These are phyloP conservation scores for Talaromyces sp. DNA, from an alignment of 2,329 filamentous ascomycete genomes.

Conservation along the genomic window DNA sequence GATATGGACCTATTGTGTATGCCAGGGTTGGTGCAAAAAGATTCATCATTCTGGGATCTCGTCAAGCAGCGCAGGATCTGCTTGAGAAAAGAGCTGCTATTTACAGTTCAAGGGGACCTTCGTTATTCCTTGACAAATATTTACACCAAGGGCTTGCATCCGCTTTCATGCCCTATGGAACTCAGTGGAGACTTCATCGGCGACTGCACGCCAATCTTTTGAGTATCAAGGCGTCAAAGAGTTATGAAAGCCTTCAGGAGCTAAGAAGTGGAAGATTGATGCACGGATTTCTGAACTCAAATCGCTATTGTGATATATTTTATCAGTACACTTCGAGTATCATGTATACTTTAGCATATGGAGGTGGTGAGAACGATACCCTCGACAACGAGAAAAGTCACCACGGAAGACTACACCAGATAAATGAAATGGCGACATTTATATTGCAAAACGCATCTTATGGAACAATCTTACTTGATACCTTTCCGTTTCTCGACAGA, in stretches of 20 bases:
- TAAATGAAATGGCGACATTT: slow-evolving; percentile 8
- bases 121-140: slow-evolving; percentile 15
- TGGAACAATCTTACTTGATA: neutral
- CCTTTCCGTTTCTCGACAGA: neutral
- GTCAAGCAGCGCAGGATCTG: slow-evolving; percentile 16
- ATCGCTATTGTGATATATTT: slow-evolving; percentile 16
- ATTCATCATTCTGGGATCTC: slow-evolving; percentile 16
- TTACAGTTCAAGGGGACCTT: slow-evolving; percentile 19
- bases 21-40: slow-evolving; percentile 4
- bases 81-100: slow-evolving; percentile 13
- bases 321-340: slow-evolving; percentile 18
- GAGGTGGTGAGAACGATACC: neutral
- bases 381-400: neutral
- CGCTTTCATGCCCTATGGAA: slow-evolving; percentile 18
- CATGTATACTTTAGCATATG: slow-evolving; percentile 20
- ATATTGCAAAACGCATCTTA: slow-evolving; percentile 1
- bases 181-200: slow-evolving; percentile 17
- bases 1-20: slow-evolving; percentile 17
- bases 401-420: neutral
- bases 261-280: slow-evolving; percentile 19
- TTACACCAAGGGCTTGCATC: slow-evolving; percentile 8
- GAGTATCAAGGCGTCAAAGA: neutral
- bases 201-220: slow-evolving; percentile 13
- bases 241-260: slow-evolving; percentile 20
- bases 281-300: slow-evolving; percentile 16